These are phyloP conservation scores for Brassica napus DNA, from an alignment of 345 rosid genomes.

Conservation along the genomic window Da-Ae NC_063450.1:5910501-5911000, in stretches of 20 bases:
- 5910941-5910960: background rate
- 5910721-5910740: background rate
- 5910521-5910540: background rate
- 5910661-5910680: background rate
- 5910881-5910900: background rate
- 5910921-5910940: constrained; percentile 2
- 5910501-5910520: background rate
- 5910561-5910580: background rate
- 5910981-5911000: background rate
- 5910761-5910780: background rate
- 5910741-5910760: background rate
- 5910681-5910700: background rate
- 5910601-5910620: background rate
- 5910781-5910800: background rate
- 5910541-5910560: background rate
- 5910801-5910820: background rate
- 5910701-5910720: background rate
- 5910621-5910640: background rate
- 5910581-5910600: constrained; percentile 1
- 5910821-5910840: background rate
- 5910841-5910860: background rate
- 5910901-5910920: background rate
- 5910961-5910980: background rate
- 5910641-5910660: background rate
- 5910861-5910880: background rate